phyloP scores from a whole-genome alignment of 2,329 filamentous ascomycete genomes.

The Fusarium sp. region DNA sequence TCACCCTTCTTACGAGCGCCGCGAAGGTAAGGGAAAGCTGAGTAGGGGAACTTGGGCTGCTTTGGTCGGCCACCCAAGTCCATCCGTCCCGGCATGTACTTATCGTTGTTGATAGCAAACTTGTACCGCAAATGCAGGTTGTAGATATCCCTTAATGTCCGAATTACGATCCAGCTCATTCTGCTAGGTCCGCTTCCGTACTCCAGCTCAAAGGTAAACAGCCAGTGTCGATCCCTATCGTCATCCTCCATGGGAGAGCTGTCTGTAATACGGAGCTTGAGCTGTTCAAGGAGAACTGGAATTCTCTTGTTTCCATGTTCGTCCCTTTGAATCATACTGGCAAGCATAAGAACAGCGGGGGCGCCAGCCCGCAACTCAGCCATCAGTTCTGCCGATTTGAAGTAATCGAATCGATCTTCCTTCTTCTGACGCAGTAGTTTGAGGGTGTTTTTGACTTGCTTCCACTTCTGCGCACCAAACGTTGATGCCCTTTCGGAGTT shows the following conservation, averaged over 20 bases:
- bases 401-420: constrained; percentile 89
- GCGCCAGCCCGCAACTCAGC: constrained; percentile 93
- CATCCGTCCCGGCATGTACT: constrained; percentile 77
- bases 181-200: constrained; percentile 95
- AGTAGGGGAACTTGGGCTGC: constrained; percentile 90
- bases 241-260: constrained; percentile 76
- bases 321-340: constrained; percentile 97
- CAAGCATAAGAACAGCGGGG: constrained; percentile 91
- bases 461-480: constrained; percentile 87
- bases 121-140: constrained; percentile 96
- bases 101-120: constrained; percentile 84
- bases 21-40: constrained; percentile 89
- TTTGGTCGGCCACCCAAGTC: constrained; percentile 77
- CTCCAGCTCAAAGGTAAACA: constrained; percentile 93
- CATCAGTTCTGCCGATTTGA: constrained; percentile 96
- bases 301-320: constrained; percentile 96
- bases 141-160: constrained; percentile 88
- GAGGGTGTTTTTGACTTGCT: constrained; percentile 89
- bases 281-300: constrained; percentile 92
- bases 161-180: constrained; percentile 95
- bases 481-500: constrained; percentile 76
- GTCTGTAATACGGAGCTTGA: constrained; percentile 88
- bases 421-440: constrained; percentile 84
- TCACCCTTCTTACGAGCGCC: constrained; percentile 84
- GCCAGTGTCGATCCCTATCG: constrained; percentile 77